Percentiles rank a stretch among this genome's conserved stretches.
Conservation (phyloP, 345 rosid genomes). For the Dipteronia sinensis region DNA sequence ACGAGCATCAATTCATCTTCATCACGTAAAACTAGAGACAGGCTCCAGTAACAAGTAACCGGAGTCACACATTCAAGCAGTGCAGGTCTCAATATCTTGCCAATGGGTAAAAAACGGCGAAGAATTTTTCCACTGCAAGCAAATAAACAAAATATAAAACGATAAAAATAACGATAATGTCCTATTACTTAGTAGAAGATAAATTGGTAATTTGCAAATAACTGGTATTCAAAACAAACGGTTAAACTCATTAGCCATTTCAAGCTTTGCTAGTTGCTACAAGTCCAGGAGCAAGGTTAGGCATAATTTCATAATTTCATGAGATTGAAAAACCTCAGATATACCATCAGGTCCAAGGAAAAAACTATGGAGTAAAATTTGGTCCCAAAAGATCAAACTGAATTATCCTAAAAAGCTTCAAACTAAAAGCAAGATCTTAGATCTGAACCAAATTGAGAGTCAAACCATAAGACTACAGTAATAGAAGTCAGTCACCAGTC, state of each 20-base stretch:
- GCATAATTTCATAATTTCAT: neutral
- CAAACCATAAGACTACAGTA: slow-evolving; percentile 3
- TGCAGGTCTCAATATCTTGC: slow-evolving; percentile 80
- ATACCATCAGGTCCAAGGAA: slow-evolving; percentile 3
- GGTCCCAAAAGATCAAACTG: neutral
- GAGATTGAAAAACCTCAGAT: too few species aligned
- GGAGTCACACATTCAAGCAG: slow-evolving; percentile 78
- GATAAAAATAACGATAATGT: neutral
- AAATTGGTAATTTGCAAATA: neutral
- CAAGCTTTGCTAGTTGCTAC: neutral
- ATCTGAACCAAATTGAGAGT: neutral
- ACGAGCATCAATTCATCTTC: slow-evolving; percentile 70
- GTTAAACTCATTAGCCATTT: neutral
- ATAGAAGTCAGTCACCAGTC: neutral
- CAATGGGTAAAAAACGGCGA: slow-evolving; percentile 68
- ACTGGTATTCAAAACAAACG: neutral
- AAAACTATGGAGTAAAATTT: neutral
- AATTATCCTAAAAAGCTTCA: neutral
- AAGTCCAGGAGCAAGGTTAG: neutral
- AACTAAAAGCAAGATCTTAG: neutral
- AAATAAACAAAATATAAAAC: slow-evolving; percentile 10
- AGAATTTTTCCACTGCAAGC: slow-evolving; percentile 59
- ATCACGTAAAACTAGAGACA: slow-evolving; percentile 59
- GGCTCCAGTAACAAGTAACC: slow-evolving; percentile 82
- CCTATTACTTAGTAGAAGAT: neutral